These are phyloP conservation scores for Pseudotsuga menziesii DNA, from an alignment of 75 land plant species.

Conservation along the genomic window DNA sequence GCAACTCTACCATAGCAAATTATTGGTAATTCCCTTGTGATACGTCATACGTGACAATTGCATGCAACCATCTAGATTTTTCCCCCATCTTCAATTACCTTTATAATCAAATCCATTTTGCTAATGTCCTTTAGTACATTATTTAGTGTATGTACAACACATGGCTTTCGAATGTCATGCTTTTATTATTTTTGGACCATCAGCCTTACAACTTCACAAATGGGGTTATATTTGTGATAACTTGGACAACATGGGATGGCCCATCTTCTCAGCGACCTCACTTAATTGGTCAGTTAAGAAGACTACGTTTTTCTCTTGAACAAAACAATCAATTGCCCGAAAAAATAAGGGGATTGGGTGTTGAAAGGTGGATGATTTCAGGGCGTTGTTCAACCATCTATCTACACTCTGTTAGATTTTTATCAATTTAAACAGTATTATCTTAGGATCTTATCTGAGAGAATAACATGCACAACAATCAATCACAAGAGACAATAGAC, in stretches of 20 bases:
- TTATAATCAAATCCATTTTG: too few species aligned
- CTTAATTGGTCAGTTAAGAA: not conserved
- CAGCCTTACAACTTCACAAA: not conserved
- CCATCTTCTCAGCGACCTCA: not conserved
- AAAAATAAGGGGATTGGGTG: not conserved
- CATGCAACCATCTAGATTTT: too few species aligned
- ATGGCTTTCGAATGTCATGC: not conserved
- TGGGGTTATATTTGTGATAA: not conserved
- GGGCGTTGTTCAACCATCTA: not conserved
- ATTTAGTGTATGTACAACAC: too few species aligned
- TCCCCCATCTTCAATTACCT: too few species aligned
- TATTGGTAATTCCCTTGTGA: too few species aligned
- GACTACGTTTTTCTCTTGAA: not conserved
- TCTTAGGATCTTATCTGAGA: too few species aligned
- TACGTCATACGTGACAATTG: too few species aligned
- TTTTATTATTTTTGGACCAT: not conserved
- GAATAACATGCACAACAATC: too few species aligned
- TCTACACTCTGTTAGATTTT: not conserved
- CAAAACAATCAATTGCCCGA: not conserved
- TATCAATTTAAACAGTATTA: too few species aligned
- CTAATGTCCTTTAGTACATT: too few species aligned
- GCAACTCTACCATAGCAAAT: too few species aligned
- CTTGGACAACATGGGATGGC: not conserved
- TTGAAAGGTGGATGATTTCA: not conserved
- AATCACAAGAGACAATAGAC: too few species aligned